These are phyloP conservation scores for Ceratobasidium sp. DNA, from an alignment of 1,284 basidiomycete genomes.

Conservation along the genomic window DNA sequence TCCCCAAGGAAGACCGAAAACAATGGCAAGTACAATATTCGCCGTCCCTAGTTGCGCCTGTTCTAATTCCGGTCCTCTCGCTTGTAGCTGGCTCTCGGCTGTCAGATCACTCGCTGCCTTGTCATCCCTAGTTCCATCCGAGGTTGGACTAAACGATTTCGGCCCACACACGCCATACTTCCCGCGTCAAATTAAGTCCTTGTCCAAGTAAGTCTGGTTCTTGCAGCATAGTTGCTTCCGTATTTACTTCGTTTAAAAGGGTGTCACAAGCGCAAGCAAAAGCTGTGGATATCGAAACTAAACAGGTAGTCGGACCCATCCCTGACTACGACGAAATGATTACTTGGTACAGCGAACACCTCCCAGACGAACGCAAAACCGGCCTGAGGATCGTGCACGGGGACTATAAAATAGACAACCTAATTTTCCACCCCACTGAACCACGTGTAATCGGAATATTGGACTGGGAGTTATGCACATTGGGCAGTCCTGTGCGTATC, in stretches of 20 bases:
- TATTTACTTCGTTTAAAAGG: constrained; percentile 41
- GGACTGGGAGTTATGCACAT: constrained; percentile 96
- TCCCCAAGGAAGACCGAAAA: constrained; percentile 65
- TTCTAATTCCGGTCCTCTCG: not conserved
- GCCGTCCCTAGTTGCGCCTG: not conserved
- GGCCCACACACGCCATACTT: constrained; percentile 84
- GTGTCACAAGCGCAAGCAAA: constrained; percentile 77
- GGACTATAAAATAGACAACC: constrained; percentile 96
- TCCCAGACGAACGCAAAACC: constrained; percentile 75
- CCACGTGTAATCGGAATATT: constrained; percentile 92
- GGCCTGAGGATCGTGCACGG: constrained; percentile 86
- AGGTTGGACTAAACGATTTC: constrained; percentile 77
- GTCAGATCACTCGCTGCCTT: constrained; percentile 76
- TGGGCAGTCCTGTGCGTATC: constrained; percentile 76
- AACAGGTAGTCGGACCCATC: constrained; percentile 58
- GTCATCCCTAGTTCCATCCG: constrained; percentile 70
- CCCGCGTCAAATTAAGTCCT: constrained; percentile 88
- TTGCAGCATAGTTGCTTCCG: not conserved
- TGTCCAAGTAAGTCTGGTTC: constrained; percentile 57
- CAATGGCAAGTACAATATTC: constrained; percentile 65
- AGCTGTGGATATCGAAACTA: constrained; percentile 68
- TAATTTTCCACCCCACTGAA: constrained; percentile 92
- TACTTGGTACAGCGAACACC: constrained; percentile 73
- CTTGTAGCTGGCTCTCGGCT: constrained; percentile 74
- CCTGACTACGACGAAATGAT: constrained; percentile 76